Conservation (phyloP, 108 stramenopile species). For the Cyclotella kingstonii region DNA sequence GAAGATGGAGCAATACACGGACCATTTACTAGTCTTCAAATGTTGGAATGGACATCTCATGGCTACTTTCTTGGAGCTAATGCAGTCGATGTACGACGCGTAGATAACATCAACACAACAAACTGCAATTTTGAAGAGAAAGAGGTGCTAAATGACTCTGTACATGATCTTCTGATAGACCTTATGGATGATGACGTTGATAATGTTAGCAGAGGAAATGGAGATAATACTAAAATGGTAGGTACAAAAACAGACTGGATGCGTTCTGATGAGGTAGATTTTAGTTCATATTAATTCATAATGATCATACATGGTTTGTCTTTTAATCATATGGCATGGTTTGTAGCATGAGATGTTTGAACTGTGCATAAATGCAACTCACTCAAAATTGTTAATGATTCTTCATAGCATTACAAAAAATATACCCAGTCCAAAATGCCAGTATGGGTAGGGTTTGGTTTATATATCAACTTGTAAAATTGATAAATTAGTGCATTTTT, state of each 20-base stretch:
- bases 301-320: not conserved
- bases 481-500: too few relatives aligned
- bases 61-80: slow-evolving; percentile 83
- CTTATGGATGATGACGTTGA: slow-evolving; percentile 66
- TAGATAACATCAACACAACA: slow-evolving; percentile 4
- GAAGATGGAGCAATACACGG: slow-evolving; percentile 75
- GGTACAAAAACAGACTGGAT: slow-evolving; percentile 27
- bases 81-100: slow-evolving; percentile 69
- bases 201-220: slow-evolving; percentile 44
- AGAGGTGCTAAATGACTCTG: slow-evolving; percentile 7
- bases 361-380: too few relatives aligned
- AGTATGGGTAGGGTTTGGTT: too few relatives aligned
- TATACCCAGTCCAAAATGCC: too few relatives aligned
- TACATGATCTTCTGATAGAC: slow-evolving; percentile 79
- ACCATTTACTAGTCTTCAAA: slow-evolving; percentile 76
- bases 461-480: too few relatives aligned
- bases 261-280: slow-evolving; percentile 47
- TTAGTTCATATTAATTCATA: slow-evolving; percentile 26
- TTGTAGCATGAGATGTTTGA: too few relatives aligned
- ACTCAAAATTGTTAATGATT: too few relatives aligned
- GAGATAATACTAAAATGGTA: slow-evolving; percentile 3
- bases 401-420: too few relatives aligned
- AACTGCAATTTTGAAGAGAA: slow-evolving; percentile 2
- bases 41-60: slow-evolving; percentile 71
- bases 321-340: too few relatives aligned